Evolutionary conservation across 2,329 filamentous ascomycete genomes (phyloP), one percentile per base, ranked within the genome.

Genomic region (Beauveria australis): DNA sequence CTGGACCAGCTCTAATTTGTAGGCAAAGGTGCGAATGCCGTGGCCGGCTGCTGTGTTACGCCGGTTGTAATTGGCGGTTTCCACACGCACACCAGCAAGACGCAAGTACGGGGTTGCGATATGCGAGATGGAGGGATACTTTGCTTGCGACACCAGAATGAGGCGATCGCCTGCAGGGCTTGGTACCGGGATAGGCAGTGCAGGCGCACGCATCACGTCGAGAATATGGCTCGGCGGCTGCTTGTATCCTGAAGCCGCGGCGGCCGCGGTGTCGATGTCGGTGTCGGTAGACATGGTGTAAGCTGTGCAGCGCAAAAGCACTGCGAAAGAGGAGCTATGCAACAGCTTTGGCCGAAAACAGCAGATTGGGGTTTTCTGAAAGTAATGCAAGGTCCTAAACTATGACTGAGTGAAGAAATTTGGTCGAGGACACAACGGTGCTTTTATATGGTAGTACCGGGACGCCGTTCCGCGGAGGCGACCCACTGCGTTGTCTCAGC

Each of bases 161-260:
- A 53, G 46, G 7, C 57, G 14, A 47, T 59, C 48, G 12, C 47
- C 47, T 10, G 57, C n/a, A n/a, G 57, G 57, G 33, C 48, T 59
- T 10, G 47, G 12, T 12, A 46, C 40, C 8, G 40, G 41, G 19
- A 40, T 26, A 9, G 57, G 57, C 47, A 59, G 26, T 10, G 57
- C n/a, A 37, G 57, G 49, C 19, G 57, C 57, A 16, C 37, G 57
- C 57, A 59, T 59, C n/a, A 59, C 57, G 40, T 59, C 49, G 33
- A 59, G 40, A 18, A 59, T 53, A n/a, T 46, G 6, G 41, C 33
- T 43, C 19, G 57, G 49, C 24, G 57, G 57, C 41, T 59, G 57
- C 5, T 47, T 53, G 49, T 53, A 59, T 49, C 57, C 57, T 28
- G 57, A 52, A 26, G 48, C 40, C 37, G 37, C 46, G 2, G 55